A percentile compares a stretch with the other conserved stretches of the same genome.
These are phyloP conservation scores for Rubroshorea leprosula DNA, from an alignment of 345 rosid genomes.

Conservation along the genomic window DNA sequence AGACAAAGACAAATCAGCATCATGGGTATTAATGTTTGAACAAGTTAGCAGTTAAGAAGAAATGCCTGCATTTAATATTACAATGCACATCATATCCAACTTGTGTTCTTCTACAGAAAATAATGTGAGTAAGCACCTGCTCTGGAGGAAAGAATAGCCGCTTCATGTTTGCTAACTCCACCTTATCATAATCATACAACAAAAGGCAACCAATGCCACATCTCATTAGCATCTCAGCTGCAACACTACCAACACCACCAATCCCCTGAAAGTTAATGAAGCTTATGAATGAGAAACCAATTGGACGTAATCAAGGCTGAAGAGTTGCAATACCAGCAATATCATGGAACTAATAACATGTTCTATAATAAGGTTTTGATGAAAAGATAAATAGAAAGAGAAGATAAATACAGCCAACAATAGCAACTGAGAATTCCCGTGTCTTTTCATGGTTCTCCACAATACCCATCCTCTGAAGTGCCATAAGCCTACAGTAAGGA, in stretches of 20 bases:
- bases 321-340: not conserved
- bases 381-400: constrained; percentile 5
- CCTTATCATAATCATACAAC: constrained; percentile 92
- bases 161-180: constrained; percentile 97
- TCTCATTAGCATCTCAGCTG: constrained; percentile 97
- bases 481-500: constrained; percentile 99
- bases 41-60: not conserved
- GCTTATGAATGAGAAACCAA: constrained; percentile 2
- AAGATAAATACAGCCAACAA: constrained; percentile 70
- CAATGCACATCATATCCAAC: not conserved
- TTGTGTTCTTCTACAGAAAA: not conserved
- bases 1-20: not conserved
- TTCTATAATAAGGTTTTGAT: not conserved
- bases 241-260: constrained; percentile 99
- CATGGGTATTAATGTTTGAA: not conserved
- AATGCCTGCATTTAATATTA: not conserved
- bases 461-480: constrained; percentile 97
- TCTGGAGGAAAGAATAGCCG: constrained; percentile 94
- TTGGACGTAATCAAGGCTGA: not conserved
- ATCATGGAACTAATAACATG: not conserved
- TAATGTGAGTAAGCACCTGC: constrained; percentile 44
- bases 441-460: constrained; percentile 86
- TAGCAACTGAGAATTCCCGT: constrained; percentile 86
- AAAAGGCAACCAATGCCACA: constrained; percentile 96
- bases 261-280: constrained; percentile 52